These are phyloP conservation scores for Phytophthora meadii DNA, from an alignment of 352 stramenopile genomes.

Conservation along the genomic window DNA sequence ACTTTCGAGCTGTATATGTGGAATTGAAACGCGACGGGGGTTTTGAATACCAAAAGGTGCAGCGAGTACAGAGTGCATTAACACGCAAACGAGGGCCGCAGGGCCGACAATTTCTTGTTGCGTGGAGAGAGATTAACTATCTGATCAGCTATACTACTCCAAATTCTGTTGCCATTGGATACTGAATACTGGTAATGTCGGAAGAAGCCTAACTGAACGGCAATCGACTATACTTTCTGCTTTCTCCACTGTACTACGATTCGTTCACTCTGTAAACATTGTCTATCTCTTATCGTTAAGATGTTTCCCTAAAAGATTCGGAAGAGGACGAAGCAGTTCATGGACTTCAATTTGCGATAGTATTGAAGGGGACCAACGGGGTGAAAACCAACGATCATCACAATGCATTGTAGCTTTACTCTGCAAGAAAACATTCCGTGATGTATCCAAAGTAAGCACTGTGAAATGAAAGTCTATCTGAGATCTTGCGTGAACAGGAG, in stretches of 20 bases:
- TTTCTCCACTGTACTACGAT: conserved; percentile 42
- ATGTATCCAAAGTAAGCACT: no score
- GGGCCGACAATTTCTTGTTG: no score
- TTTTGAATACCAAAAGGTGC: background rate
- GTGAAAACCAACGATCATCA: no score
- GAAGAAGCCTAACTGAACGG: background rate
- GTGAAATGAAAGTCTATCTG: no score
- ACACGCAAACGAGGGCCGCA: conserved; percentile 28
- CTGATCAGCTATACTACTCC: conserved; percentile 43
- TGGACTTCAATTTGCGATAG: no score
- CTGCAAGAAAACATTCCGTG: no score
- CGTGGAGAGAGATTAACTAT: conserved; percentile 16
- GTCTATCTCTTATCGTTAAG: conserved; percentile 34
- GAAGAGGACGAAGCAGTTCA: no score
- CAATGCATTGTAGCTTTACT: no score
- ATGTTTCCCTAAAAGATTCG: background rate
- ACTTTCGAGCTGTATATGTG: background rate
- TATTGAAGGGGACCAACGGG: no score
- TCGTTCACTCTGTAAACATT: conserved; percentile 42
- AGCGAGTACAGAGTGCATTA: conserved; percentile 5
- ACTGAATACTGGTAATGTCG: background rate
- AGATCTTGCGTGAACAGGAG: no score
- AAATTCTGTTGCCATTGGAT: conserved; percentile 43
- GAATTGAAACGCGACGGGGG: background rate
- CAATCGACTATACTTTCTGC: conserved; percentile 44